These are phyloP conservation scores for Crithidia bombi DNA, from an alignment of 208 protist species.

Conservation along the genomic window DNA sequence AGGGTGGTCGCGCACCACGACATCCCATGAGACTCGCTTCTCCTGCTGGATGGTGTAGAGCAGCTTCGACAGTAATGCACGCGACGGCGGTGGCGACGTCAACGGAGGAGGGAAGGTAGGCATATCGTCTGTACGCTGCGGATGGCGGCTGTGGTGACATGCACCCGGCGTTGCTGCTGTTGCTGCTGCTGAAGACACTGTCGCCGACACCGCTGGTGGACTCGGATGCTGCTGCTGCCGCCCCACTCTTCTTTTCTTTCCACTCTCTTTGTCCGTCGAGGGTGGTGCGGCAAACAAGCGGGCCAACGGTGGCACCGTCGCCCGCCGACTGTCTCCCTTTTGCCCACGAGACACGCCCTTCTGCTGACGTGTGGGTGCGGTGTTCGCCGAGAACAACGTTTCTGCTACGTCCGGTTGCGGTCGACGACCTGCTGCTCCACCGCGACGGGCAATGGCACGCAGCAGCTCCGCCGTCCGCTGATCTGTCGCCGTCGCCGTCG, in stretches of 20 bases:
- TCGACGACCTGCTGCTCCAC: conserved; percentile 10
- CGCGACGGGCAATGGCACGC: conserved; percentile 26
- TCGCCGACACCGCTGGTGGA: neutral
- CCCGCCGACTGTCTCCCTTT: neutral
- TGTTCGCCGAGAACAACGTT: neutral
- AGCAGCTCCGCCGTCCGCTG: conserved; percentile 26
- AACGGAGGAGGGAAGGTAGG: neutral
- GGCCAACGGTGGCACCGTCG: conserved; percentile 14
- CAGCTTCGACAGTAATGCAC: conserved; percentile 26
- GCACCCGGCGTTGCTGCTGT: neutral
- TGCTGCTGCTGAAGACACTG: neutral
- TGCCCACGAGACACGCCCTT: neutral
- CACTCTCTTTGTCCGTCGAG: neutral
- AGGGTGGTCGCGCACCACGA: conserved; percentile 20
- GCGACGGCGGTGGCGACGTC: conserved; percentile 19
- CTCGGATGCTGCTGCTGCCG: no score
- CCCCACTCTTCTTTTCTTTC: neutral
- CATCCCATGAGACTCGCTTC: conserved; percentile 35
- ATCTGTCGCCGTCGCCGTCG: neutral
- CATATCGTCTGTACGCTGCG: neutral
- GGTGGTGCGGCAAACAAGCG: conserved; percentile 22
- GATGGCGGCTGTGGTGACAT: neutral
- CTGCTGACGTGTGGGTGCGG: neutral
- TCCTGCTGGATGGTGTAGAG: conserved; percentile 20
- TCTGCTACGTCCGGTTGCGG: neutral